Evolutionary conservation across 176 grass and related monocot genomes (phyloP).

Genomic region (Puccinellia tenuiflora): DNA sequence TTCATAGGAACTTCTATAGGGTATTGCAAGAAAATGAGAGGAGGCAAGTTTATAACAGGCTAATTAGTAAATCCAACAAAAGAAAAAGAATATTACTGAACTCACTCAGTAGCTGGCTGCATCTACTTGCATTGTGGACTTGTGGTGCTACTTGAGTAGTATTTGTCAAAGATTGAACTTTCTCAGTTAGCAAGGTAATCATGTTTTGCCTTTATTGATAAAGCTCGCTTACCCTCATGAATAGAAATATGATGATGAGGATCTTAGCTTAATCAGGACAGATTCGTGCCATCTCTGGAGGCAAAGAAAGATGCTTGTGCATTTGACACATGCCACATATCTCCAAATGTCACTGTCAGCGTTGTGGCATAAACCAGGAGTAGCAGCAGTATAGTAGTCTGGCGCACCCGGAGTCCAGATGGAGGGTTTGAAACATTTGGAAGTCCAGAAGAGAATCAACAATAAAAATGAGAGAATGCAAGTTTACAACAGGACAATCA

Average conservation of each 20-base stretch:
- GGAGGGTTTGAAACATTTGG: not conserved
- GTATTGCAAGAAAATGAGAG: not conserved
- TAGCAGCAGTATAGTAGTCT: not conserved
- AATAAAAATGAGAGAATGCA: not conserved
- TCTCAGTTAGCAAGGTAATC: not conserved
- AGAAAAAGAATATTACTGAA: not conserved
- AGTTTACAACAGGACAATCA: not conserved
- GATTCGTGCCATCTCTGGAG: not conserved
- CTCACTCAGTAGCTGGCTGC: not conserved
- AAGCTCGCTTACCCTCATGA: not conserved
- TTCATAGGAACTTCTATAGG: not conserved
- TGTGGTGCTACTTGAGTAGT: not conserved
- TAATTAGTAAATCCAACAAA: not conserved
- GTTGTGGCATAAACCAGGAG: not conserved
- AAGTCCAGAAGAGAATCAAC: not conserved
- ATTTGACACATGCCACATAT: not conserved
- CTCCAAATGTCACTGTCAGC: not conserved
- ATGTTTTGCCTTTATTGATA: not conserved
- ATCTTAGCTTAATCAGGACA: not conserved
- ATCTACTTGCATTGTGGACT: not conserved
- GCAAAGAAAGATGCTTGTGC: not conserved
- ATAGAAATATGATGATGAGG: not conserved
- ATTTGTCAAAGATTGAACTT: not conserved
- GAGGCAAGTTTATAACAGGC: not conserved
- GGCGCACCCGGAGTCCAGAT: not conserved